These are phyloP conservation scores for Sergeia podlipaevii DNA, from an alignment of 208 protist genomes.

Conservation along the genomic window DNA sequence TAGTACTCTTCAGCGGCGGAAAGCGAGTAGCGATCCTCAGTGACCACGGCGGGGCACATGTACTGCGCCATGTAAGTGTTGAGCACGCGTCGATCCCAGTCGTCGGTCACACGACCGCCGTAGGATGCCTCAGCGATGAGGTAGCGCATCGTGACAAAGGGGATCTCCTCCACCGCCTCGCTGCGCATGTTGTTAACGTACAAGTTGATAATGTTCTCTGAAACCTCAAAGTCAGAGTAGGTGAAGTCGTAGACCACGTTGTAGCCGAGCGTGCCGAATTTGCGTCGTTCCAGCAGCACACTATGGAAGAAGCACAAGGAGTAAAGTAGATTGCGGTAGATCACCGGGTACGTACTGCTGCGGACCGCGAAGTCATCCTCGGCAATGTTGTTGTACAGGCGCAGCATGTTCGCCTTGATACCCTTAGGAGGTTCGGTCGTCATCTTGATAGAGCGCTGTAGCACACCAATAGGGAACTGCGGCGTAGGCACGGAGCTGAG, in stretches of 20 bases:
- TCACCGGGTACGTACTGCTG: conserved; percentile 48
- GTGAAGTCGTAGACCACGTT: conserved; percentile 99
- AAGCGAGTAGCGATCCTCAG: conserved; percentile 84
- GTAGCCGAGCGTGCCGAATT: conserved; percentile 98
- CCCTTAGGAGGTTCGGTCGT: conserved; percentile 98
- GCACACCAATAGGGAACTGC: conserved; percentile 95
- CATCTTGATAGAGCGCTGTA: conserved; percentile 97
- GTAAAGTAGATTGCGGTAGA: conserved; percentile 97
- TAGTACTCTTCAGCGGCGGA: conserved; percentile 83
- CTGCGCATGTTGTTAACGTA: conserved; percentile 85
- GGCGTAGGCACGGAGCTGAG: conserved; percentile 97
- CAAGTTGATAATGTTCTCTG: conserved; percentile 90
- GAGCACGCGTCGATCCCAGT: conserved; percentile 96
- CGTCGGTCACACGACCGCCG: conserved; percentile 98
- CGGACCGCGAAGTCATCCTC: conserved; percentile 88
- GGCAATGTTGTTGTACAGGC: conserved; percentile 93
- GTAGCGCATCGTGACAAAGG: conserved; percentile 97
- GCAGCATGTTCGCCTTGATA: conserved; percentile 96
- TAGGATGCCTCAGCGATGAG: conserved; percentile 98
- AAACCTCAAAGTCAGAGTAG: conserved; percentile 96
- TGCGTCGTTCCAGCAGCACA: conserved; percentile 97
- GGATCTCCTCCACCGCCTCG: conserved; percentile 82
- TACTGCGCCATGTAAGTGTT: conserved; percentile 97
- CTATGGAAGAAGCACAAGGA: conserved; percentile 98
- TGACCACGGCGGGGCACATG: conserved; percentile 86